phyloP scores from a whole-genome alignment of 2,329 filamentous ascomycete genomes.

The Aspergillus floridensis region DNA sequence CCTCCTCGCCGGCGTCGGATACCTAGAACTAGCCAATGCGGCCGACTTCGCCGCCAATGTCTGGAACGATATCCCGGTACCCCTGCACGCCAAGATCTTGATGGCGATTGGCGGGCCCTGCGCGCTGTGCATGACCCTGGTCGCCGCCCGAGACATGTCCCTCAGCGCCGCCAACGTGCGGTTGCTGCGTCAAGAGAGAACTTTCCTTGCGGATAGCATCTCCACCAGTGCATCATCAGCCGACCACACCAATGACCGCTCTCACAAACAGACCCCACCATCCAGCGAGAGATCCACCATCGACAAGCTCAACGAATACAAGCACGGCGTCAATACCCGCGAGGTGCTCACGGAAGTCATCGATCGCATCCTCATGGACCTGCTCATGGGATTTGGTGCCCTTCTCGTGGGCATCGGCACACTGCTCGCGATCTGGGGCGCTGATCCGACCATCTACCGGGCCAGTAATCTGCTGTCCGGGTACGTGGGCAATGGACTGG shows the following conservation, averaged over 20 bases:
- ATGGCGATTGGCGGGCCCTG: conserved; percentile 54
- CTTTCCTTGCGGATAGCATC: conserved; percentile 24
- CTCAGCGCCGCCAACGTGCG: conserved; percentile 49
- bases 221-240: not conserved
- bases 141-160: conserved; percentile 47
- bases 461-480: conserved; percentile 56
- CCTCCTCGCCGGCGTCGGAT: conserved; percentile 46
- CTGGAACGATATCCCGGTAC: conserved; percentile 54
- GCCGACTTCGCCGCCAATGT: conserved; percentile 59
- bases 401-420: conserved; percentile 53
- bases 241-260: conserved; percentile 11
- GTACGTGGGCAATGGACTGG: conserved; percentile 54
- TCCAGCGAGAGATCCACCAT: conserved; percentile 33
- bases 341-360: conserved; percentile 53
- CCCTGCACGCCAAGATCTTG: conserved; percentile 45
- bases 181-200: conserved; percentile 46
- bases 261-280: conserved; percentile 12
- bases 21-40: conserved; percentile 56
- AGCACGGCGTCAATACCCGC: conserved; percentile 46
- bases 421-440: conserved; percentile 54
- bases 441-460: conserved; percentile 41
- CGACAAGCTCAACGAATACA: not conserved
- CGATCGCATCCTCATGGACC: conserved; percentile 53
- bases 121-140: conserved; percentile 47
- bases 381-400: conserved; percentile 50